Evolutionary conservation across 2,329 filamentous ascomycete genomes (phyloP).

Genomic region (Neoarthrinium moseri): DNA sequence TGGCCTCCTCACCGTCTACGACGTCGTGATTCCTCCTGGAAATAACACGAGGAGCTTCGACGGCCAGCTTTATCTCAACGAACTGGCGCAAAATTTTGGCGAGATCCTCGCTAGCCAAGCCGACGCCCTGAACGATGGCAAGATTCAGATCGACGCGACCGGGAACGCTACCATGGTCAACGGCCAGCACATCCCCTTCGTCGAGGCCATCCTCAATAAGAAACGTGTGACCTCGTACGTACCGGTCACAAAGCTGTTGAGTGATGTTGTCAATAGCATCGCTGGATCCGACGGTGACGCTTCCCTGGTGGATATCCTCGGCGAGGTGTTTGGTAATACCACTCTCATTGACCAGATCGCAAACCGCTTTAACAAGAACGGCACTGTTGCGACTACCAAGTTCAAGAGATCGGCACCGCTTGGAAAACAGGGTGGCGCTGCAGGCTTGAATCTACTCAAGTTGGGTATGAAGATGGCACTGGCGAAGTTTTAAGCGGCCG

Average conservation of each 20-base stretch:
- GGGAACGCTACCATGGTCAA: slow-evolving; percentile 41
- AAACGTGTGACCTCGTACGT: slow-evolving; percentile 33
- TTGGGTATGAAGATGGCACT: slow-evolving; percentile 27
- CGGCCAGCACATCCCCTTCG: slow-evolving; percentile 40
- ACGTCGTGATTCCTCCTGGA: slow-evolving; percentile 38
- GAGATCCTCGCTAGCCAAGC: slow-evolving; percentile 36
- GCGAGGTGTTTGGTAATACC: slow-evolving; percentile 36
- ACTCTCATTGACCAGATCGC: slow-evolving; percentile 36
- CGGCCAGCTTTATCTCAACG: slow-evolving; percentile 39
- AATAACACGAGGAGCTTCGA: slow-evolving; percentile 41
- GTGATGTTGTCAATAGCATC: slow-evolving; percentile 36
- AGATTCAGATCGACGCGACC: slow-evolving; percentile 37
- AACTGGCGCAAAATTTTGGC: slow-evolving; percentile 39
- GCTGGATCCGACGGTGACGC: slow-evolving; percentile 14
- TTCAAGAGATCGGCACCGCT: slow-evolving; percentile 15
- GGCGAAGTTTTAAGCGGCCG: slow-evolving; percentile 16
- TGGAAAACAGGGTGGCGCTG: slow-evolving; percentile 17
- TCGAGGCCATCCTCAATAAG: slow-evolving; percentile 41
- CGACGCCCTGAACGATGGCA: slow-evolving; percentile 33
- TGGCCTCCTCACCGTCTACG: slow-evolving; percentile 35
- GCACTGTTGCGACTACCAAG: slow-evolving; percentile 8
- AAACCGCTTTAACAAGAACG: slow-evolving; percentile 30
- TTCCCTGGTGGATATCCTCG: slow-evolving; percentile 32
- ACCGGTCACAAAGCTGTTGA: slow-evolving; percentile 36
- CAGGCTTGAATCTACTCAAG: slow-evolving; percentile 26